Base-by-base conservation (phyloP, 345 rosid genomes). In the Salix udensis region DNA sequence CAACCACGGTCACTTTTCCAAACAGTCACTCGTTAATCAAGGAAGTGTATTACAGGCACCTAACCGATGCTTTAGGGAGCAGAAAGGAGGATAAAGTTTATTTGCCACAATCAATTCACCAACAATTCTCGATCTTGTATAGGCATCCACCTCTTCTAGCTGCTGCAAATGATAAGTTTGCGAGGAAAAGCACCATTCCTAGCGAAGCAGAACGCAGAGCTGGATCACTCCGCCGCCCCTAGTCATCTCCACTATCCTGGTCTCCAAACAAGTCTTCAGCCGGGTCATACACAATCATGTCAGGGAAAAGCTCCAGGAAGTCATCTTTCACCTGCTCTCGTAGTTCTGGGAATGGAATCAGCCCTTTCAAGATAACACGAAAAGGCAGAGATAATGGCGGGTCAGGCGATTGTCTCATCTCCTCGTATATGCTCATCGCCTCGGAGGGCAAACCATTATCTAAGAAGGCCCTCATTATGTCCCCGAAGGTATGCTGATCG, bases 331-430 rank as follows among this genome's bases (percentile, higher is more conserved):
- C 90, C 79, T 85, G 87, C 85, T 89, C 91, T 77, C 98, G 86
- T 37, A 92, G 39, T 67, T 96, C 97, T n/a, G 94, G 98, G 73
- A 89, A 93, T 30, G 90, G 87, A 76, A 91, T 76, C 7, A 96
- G 88, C n/a, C 99, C 99, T 82, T 94, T 96, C 76, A 92, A 65
- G 39, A 96, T 93, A 83, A 92, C 97, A 16, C 97, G 92, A 77
- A 92, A 96, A 50, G 99, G 97, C 81, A 94, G 67, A 42, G 98
- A 92, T 78, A 93, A 52, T 7, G 99, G 99, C 14, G 86, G 89
- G 42, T 91, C 97, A 23, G 98, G 95, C 71, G 99, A 96, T 53
- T 70, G 86, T 79, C 97, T 89, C 99, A 92, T 96, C 86, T 96
- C 95, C 10, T 80, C 84, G 1, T 96, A 96, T 78, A 94, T 89